phyloP scores from a whole-genome alignment of 2,329 filamentous ascomycete genomes.

The Microascus cirrosus region DNA sequence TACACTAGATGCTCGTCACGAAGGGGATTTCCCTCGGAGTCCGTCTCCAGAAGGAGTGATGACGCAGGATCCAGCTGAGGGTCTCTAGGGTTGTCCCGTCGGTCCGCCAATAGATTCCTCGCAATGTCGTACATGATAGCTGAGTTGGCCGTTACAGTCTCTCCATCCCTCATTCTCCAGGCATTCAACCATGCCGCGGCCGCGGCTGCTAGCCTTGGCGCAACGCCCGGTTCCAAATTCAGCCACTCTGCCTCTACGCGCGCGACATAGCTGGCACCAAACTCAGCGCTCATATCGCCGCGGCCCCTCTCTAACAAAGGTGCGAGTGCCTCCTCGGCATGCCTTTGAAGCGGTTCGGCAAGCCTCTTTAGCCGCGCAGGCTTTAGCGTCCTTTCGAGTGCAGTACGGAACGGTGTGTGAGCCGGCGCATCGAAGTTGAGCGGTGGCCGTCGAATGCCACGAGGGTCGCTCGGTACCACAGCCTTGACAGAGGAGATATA shows the following conservation, averaged over 20 bases:
- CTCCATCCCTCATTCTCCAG: slow-evolving; percentile 10
- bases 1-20: slow-evolving; percentile 10
- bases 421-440: slow-evolving; percentile 12
- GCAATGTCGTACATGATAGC: slow-evolving; percentile 10
- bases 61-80: slow-evolving; percentile 12
- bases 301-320: slow-evolving; percentile 5
- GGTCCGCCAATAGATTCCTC: slow-evolving; percentile 9
- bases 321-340: slow-evolving; percentile 9
- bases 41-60: slow-evolving; percentile 8
- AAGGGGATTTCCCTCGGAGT: slow-evolving; percentile 8
- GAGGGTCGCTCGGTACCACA: slow-evolving; percentile 9
- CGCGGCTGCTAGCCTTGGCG: slow-evolving; percentile 8
- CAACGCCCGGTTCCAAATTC: slow-evolving; percentile 9
- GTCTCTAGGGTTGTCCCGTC: slow-evolving; percentile 8
- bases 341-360: slow-evolving; percentile 4
- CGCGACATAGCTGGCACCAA: slow-evolving; percentile 10
- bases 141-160: slow-evolving; percentile 9
- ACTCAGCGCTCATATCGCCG: slow-evolving; percentile 10
- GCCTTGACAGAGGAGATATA: slow-evolving; percentile 10
- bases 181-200: slow-evolving; percentile 10
- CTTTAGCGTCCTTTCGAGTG: slow-evolving; percentile 10
- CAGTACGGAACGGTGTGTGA: slow-evolving; percentile 11
- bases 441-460: slow-evolving; percentile 10
- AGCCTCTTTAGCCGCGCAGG: slow-evolving; percentile 9
- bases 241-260: slow-evolving; percentile 12